phyloP scores from a whole-genome alignment of 2,329 filamentous ascomycete species.

The Talaromyces piceae region DNA sequence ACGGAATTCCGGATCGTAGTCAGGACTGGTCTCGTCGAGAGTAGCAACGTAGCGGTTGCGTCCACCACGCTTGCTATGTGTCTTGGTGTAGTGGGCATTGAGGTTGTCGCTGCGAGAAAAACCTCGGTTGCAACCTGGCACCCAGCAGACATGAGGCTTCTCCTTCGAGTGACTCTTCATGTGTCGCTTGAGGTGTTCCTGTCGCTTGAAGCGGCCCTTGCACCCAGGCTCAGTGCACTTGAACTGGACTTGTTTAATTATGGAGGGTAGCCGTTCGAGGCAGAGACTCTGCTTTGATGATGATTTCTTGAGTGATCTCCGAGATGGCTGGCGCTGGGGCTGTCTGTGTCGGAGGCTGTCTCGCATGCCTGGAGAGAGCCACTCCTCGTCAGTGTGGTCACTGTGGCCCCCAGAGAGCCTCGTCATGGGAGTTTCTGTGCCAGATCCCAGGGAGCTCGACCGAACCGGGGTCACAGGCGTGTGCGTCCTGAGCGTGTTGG shows the following conservation, averaged over 20 bases:
- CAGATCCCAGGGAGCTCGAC: slow-evolving; percentile 29
- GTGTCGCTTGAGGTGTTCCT: slow-evolving; percentile 45
- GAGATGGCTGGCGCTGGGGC: slow-evolving; percentile 24
- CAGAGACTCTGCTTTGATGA: slow-evolving; percentile 29
- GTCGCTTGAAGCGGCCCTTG: slow-evolving; percentile 40
- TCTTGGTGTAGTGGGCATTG: slow-evolving; percentile 40
- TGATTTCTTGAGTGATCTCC: slow-evolving; percentile 24
- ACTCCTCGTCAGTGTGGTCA: slow-evolving; percentile 30
- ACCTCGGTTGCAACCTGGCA: slow-evolving; percentile 34
- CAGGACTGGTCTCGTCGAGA: slow-evolving; percentile 34
- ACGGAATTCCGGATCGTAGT: slow-evolving; percentile 38
- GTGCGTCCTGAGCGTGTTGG: slow-evolving; percentile 28
- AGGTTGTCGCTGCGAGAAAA: slow-evolving; percentile 41
- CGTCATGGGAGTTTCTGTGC: slow-evolving; percentile 29
- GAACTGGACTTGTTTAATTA: slow-evolving; percentile 36
- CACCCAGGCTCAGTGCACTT: slow-evolving; percentile 38
- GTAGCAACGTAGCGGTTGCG: slow-evolving; percentile 41
- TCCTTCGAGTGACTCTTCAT: slow-evolving; percentile 41
- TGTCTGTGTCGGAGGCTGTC: slow-evolving; percentile 21
- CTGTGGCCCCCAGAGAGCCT: slow-evolving; percentile 25
- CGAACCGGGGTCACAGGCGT: slow-evolving; percentile 30
- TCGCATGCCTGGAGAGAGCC: slow-evolving; percentile 26
- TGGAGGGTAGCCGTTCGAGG: slow-evolving; percentile 30
- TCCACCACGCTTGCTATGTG: slow-evolving; percentile 39
- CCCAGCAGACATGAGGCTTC: slow-evolving; percentile 39